Conservation (phyloP, 2,329 filamentous ascomycete genomes). For the Scortechinia acanthostroma region DNA sequence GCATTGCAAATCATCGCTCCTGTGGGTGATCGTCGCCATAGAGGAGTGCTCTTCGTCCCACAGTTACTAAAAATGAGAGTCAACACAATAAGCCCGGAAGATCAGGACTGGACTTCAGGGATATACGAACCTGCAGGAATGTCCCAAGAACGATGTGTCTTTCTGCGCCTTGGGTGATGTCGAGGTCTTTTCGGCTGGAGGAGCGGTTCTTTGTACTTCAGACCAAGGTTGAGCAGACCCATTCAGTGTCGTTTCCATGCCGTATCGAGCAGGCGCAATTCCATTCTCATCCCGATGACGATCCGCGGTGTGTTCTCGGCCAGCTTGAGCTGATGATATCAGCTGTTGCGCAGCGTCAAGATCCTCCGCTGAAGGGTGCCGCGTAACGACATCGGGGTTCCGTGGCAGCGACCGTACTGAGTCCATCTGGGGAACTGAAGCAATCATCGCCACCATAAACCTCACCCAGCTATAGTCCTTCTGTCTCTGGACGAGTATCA, state of each 20-base stretch:
- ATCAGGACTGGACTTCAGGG: neutral
- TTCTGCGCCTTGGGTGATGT: constrained; percentile 22
- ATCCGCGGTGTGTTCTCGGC: constrained; percentile 19
- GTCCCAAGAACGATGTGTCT: constrained; percentile 25
- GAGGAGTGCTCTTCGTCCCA: constrained; percentile 81
- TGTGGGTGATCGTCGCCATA: constrained; percentile 89
- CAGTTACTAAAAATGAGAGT: constrained; percentile 64
- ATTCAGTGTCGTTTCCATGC: too few relatives aligned
- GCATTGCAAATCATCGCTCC: constrained; percentile 97
- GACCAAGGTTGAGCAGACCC: too few relatives aligned
- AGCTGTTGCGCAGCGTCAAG: constrained; percentile 35
- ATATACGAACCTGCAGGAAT: constrained; percentile 26
- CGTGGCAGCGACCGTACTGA: constrained; percentile 18
- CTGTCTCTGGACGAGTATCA: too few relatives aligned
- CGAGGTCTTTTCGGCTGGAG: constrained; percentile 10
- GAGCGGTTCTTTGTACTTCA: constrained; percentile 4
- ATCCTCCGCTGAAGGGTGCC: constrained; percentile 34
- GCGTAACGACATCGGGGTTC: constrained; percentile 17
- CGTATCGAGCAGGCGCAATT: too few relatives aligned
- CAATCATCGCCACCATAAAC: constrained; percentile 18
- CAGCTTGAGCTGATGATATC: constrained; percentile 32
- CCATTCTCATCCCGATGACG: constrained; percentile 5
- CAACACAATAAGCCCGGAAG: too few relatives aligned
- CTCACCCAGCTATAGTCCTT: neutral
- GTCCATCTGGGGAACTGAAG: constrained; percentile 24